Evolutionary conservation across 2,329 filamentous ascomycete genomes (phyloP), one percentile per base, ranked within the genome.

Genomic region (Elsinoe perseae): DNA sequence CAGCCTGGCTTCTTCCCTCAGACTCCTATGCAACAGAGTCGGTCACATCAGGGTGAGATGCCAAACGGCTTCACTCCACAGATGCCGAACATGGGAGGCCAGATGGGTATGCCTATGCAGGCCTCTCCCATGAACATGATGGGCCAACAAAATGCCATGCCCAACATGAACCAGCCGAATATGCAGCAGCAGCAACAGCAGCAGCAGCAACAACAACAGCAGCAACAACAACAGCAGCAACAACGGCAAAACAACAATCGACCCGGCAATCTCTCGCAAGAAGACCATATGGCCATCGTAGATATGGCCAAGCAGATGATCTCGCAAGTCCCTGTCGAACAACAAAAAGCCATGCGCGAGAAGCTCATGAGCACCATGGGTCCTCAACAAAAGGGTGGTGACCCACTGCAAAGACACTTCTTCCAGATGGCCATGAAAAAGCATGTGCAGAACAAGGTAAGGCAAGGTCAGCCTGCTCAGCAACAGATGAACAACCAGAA

Each of bases 311-410:
- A 72, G 12, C 72, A 75, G 50, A 69, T 80, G 58, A 69, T 76
- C 57, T 66, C 71, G 10, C 74, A 70, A 34, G 74, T 76, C 0
- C 64, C 71, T 0, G 67, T 65, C 5, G 72, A 74, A 38, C 73
- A 76, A 42, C 66, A 75, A 54, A 72, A 78, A n/a, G 71, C 75
- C 42, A 74, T 80, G 42, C 73, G 71, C 4, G 55, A 57, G 54
- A 67, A 69, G 56, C 74, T 74, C 16, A 59, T 79, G n/a, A 67
- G 70, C 36, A 69, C 70, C 59, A 70, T 75, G 72, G 71, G 72
- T 9, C 70, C 72, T 1, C 74, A 79, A 21, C 75, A 76, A 63
- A 72, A 72, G 59, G 70, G 77, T 59, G 69, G 78, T 42, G 75
- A 80, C 50, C 77, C 78, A 0, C 62, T 81, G 38, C 70, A 27